Evolutionary conservation across 345 rosid genomes (phyloP), one percentile per base, ranked within the genome.

Genomic region (Abelmoschus esculentus): DNA sequence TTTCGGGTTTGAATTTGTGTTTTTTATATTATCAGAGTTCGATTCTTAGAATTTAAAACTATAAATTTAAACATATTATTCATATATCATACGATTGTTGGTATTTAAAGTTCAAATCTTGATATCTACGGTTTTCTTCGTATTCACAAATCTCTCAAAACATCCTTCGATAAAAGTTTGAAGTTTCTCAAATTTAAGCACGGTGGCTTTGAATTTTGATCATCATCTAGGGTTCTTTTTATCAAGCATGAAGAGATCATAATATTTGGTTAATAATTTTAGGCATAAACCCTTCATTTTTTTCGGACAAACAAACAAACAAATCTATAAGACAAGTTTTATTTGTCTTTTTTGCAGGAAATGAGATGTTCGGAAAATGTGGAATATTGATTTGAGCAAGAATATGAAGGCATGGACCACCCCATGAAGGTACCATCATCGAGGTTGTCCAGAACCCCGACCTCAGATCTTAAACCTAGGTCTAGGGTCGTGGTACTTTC

Each of bases 381-480:
- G 72, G 72, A 70, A 57, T 19, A 70, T 61, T 70, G 65, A 42
- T 70, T 70, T 70, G 64, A 70, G 40, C 64, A 70, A 57, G 72
- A 70, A 42, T 9, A 15, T 2, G 3, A 49, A 49, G 58, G 31
- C 29, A 52, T 52, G 57, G 22, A 34, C 10, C 34, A 52, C 10
- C 31, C 4, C 7, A n/a, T 32, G 55, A 19, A 52, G 44, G 46
- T 32, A 4, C n/a, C 26, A 15, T 6, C 36, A 29, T 19, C 26
- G 32, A 34, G 36, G 31, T 18, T 36, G 36, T 18, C 1, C 2
- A 36, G 2, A 69, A 40, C 72, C 61, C 55, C 61, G 18, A 19
- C 72, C 62, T 69, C 62, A 61, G 34, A 55, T 49, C 52, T 69
- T 54, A 31, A 54, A 2, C 7, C 12, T 10, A 26, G 7, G 19